Percentiles rank a stretch among this genome's conserved stretches.
Evolutionary conservation across 164 flowering plant genomes (phyloP).

Genomic region (Sedum album): DNA sequence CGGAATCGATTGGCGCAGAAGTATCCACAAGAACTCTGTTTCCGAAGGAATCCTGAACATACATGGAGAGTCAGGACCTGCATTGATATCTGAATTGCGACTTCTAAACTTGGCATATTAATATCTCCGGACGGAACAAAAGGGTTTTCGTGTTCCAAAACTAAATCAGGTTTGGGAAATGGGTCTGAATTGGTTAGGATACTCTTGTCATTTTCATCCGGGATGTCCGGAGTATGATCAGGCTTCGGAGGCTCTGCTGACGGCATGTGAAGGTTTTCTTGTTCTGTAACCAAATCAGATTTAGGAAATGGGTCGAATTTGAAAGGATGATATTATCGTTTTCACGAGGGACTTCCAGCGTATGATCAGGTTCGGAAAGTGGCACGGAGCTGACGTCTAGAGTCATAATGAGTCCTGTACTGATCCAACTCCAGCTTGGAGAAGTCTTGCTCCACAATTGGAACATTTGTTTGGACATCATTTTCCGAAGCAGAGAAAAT

Average conservation of each 20-base stretch:
- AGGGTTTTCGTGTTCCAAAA: background rate
- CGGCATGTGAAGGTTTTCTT: background rate
- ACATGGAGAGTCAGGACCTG: background rate
- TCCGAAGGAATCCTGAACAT: background rate
- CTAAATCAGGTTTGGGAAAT: background rate
- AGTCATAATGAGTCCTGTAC: background rate
- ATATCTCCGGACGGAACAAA: background rate
- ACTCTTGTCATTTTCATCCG: background rate
- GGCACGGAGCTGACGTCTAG: background rate
- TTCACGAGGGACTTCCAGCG: background rate
- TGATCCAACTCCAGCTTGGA: background rate
- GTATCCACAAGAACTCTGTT: conserved; percentile 61
- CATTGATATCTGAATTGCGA: background rate
- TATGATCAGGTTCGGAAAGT: background rate
- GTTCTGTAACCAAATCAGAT: background rate
- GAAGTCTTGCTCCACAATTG: background rate
- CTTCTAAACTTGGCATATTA: background rate
- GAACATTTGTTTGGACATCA: background rate
- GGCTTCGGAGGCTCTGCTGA: background rate
- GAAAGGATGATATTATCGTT: background rate
- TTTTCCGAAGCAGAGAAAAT: background rate
- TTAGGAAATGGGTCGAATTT: background rate
- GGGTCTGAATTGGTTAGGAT: background rate
- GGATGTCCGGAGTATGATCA: background rate
- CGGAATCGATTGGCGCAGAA: conserved; percentile 87